Evolutionary conservation across 2,329 filamentous ascomycete species (phyloP).

Genomic region (Pyrenochaeta sp.): DNA sequence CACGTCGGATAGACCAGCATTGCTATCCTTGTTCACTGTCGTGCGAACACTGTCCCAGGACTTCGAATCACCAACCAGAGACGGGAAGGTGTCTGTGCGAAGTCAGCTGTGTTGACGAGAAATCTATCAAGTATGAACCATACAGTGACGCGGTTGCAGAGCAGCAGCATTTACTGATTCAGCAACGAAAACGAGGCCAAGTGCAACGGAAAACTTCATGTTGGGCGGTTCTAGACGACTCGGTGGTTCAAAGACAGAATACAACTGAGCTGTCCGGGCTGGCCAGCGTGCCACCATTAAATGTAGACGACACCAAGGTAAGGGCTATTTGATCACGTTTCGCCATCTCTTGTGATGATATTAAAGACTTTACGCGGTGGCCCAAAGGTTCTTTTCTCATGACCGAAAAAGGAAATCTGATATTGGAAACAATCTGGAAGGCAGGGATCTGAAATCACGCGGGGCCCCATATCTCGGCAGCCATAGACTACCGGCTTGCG

Average conservation of each 20-base stretch:
- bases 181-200: slow-evolving; percentile 26
- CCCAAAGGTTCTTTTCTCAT: slow-evolving; percentile 19
- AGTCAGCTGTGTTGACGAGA: slow-evolving; percentile 2
- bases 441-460: slow-evolving; percentile 23
- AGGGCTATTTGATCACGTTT: slow-evolving; percentile 1
- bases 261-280: neutral
- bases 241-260: neutral
- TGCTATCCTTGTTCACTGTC: slow-evolving; percentile 18
- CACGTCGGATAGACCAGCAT: slow-evolving; percentile 21
- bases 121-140: slow-evolving; percentile 6
- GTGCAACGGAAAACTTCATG: slow-evolving; percentile 36
- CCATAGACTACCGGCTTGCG: slow-evolving; percentile 16
- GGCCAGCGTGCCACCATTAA: slow-evolving; percentile 3
- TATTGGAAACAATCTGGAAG: slow-evolving; percentile 30
- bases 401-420: slow-evolving; percentile 26
- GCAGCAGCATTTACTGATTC: slow-evolving; percentile 27
- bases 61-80: slow-evolving; percentile 5
- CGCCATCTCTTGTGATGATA: slow-evolving; percentile 15
- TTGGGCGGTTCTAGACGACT: slow-evolving; percentile 1
- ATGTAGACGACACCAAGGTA: slow-evolving; percentile 3
- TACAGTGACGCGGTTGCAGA: slow-evolving; percentile 35
- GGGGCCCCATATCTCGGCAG: slow-evolving; percentile 32
- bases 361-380: slow-evolving; percentile 33
- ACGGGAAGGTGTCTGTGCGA: slow-evolving; percentile 12
- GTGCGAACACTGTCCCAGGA: slow-evolving; percentile 13